These are phyloP conservation scores for Hericium alpestre DNA, from an alignment of 768 basidiomycete genomes.

Conservation along the genomic window DNA sequence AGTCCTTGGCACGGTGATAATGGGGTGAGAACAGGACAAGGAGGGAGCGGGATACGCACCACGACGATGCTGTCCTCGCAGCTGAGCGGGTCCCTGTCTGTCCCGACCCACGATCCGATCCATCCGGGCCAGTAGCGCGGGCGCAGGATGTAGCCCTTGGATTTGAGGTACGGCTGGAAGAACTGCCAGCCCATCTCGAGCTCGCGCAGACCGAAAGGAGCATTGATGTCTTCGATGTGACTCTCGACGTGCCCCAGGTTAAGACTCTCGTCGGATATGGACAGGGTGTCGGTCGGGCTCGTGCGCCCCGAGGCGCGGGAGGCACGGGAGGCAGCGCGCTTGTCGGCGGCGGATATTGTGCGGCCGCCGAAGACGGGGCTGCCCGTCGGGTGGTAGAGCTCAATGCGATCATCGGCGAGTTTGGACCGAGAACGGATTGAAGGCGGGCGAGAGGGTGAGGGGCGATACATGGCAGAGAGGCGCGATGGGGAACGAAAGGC, in stretches of 20 bases:
- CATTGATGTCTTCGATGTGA: not conserved
- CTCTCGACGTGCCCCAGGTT: not conserved
- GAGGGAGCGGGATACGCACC: not conserved
- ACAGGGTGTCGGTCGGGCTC: not conserved
- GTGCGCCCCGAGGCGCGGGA: not conserved
- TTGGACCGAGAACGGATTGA: not conserved
- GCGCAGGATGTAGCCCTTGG: not conserved
- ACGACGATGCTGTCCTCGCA: not conserved
- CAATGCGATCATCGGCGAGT: not conserved
- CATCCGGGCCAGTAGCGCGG: not conserved
- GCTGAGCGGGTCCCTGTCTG: not conserved
- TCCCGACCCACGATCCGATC: not conserved
- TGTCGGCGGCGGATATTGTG: not conserved
- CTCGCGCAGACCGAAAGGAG: not conserved
- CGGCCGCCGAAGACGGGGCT: not conserved
- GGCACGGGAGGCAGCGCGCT: not conserved
- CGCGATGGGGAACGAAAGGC: not conserved
- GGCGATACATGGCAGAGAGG: not conserved
- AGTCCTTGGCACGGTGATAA: not conserved
- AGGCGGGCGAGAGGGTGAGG: not conserved
- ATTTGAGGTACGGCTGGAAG: not conserved
- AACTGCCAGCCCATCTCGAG: not conserved
- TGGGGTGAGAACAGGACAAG: not conserved
- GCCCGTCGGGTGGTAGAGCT: not conserved
- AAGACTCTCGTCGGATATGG: not conserved